Percentiles rank a stretch among this genome's conserved stretches.
Conservation (phyloP, 139 green algal species). For the Micractinium sp. region DNA sequence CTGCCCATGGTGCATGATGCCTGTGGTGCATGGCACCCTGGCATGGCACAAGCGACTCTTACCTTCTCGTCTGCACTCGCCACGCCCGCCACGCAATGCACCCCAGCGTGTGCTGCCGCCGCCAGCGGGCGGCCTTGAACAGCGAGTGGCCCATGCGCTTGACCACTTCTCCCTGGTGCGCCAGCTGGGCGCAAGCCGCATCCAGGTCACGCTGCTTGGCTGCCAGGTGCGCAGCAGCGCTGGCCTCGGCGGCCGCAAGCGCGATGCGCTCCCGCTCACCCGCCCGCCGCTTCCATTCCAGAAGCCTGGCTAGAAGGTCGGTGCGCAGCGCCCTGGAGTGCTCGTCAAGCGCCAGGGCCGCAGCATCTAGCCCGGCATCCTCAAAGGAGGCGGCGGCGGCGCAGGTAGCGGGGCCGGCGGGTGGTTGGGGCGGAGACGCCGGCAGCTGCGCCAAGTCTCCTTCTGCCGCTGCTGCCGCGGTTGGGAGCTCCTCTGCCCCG, state of each 20-base stretch:
- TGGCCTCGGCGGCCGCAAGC: neutral
- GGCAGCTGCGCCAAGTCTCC: neutral
- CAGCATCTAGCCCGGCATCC: constrained; percentile 5
- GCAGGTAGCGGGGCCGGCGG: neutral
- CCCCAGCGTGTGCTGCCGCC: neutral
- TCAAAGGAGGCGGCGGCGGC: neutral
- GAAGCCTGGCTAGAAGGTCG: constrained; percentile 8
- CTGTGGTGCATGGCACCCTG: neutral
- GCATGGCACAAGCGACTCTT: neutral
- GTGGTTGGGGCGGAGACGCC: neutral
- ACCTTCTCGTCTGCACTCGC: neutral
- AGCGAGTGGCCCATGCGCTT: neutral
- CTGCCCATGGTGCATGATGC: neutral
- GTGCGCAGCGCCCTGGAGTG: neutral
- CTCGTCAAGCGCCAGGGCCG: constrained; percentile 6
- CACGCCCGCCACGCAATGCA: constrained; percentile 11
- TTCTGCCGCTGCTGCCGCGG: neutral
- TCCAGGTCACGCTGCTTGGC: neutral
- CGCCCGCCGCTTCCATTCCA: neutral
- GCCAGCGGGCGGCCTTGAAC: neutral
- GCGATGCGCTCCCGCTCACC: neutral
- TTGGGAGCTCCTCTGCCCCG: neutral
- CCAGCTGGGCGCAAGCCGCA: neutral
- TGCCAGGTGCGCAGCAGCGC: neutral
- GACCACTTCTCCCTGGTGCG: neutral